phyloP scores from a whole-genome alignment of 257 asterid species.

The Nemophila menziesii region DNA sequence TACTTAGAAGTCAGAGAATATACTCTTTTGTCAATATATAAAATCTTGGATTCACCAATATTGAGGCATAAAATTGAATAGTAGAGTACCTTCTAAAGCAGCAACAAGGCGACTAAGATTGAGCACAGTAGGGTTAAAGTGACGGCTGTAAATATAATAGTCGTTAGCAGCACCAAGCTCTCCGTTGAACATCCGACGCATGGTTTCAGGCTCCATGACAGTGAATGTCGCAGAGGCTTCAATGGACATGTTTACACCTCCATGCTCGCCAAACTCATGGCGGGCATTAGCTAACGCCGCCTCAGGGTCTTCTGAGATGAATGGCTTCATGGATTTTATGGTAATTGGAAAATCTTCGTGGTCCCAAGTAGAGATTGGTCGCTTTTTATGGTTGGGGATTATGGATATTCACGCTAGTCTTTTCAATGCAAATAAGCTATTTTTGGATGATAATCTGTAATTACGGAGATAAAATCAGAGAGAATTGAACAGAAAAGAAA shows the following conservation, averaged over 20 bases:
- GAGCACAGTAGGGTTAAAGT: constrained; percentile 90
- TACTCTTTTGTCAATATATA: too few species aligned
- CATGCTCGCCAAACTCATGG: constrained; percentile 97
- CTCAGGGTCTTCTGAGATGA: constrained; percentile 54
- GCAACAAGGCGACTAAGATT: constrained; percentile 86
- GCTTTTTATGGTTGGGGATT: constrained; percentile 10
- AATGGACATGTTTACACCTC: constrained; percentile 97
- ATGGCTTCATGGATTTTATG: constrained; percentile 30
- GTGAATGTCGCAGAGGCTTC: constrained; percentile 99
- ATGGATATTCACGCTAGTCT: too few species aligned
- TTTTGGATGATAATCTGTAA: too few species aligned
- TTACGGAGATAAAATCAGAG: too few species aligned
- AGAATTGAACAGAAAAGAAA: too few species aligned
- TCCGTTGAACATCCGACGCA: constrained; percentile 87
- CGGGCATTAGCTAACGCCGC: constrained; percentile 76
- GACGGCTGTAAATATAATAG: constrained; percentile 89
- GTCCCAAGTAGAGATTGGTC: constrained; percentile 35
- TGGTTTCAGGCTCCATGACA: constrained; percentile 91
- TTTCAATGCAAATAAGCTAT: too few species aligned
- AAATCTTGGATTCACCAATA: too few species aligned
- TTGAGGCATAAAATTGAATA: too few species aligned
- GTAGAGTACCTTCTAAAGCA: constrained; percentile 75
- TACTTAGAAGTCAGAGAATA: too few species aligned
- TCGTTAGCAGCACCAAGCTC: constrained; percentile 90
- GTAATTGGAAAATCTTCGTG: constrained; percentile 20